Conservation (phyloP, 2,329 filamentous ascomycete species). For the Fusarium piperis region DNA sequence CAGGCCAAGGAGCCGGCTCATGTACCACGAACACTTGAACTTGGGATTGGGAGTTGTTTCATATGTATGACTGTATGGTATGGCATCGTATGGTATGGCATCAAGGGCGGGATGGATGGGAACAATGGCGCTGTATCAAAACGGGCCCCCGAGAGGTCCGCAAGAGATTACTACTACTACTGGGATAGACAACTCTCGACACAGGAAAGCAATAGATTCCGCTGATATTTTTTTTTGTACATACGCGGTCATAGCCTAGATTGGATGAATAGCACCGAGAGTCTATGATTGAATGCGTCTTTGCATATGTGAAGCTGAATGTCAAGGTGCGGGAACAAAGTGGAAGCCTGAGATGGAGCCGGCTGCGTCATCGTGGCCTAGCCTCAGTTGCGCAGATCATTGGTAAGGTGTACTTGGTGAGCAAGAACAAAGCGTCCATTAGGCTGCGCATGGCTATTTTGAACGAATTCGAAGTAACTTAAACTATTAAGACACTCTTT, state of each 20-base stretch:
- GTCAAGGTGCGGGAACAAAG: neutral
- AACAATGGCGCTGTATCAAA: constrained; percentile 41
- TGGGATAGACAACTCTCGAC: constrained; percentile 44
- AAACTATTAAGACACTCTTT: fast-evolving
- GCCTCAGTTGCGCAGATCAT: constrained; percentile 7
- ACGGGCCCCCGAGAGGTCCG: constrained; percentile 31
- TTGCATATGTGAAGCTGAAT: neutral
- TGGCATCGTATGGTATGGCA: constrained; percentile 44
- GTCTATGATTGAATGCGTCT: neutral
- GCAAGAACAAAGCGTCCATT: neutral
- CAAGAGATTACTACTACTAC: constrained; percentile 27
- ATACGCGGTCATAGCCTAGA: constrained; percentile 2
- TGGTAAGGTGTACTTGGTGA: constrained; percentile 17
- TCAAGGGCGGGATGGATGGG: constrained; percentile 29
- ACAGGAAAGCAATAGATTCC: constrained; percentile 46
- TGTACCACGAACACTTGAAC: constrained; percentile 36
- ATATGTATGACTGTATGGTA: constrained; percentile 47
- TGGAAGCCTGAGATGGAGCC: neutral
- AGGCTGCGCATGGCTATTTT: neutral
- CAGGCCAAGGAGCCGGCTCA: neutral
- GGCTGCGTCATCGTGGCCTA: constrained; percentile 30
- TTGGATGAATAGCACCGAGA: neutral
- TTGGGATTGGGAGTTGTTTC: constrained; percentile 38
- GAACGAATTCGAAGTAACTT: fast-evolving
- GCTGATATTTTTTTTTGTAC: constrained; percentile 42